Conservation (phyloP, 78 protist species). For the Dictyostelium intermedium region DNA sequence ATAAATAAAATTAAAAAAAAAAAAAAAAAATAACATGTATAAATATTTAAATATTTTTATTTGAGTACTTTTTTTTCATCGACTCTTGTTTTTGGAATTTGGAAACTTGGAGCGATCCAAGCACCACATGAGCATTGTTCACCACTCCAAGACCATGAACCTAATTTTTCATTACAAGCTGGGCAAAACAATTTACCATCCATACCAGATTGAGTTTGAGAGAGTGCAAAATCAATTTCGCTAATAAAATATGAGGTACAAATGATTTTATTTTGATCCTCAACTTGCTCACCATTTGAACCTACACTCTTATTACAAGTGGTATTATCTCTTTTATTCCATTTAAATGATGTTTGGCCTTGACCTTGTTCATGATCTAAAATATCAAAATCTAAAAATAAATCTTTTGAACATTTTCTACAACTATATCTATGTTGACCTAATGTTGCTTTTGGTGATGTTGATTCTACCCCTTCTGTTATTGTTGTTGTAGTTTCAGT, state of each 20-base stretch:
- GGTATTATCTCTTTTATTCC: slow-evolving; percentile 25
- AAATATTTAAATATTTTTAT: not conserved
- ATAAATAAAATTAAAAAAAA: no score
- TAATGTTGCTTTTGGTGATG: not conserved
- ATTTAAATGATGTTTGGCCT: slow-evolving; percentile 51
- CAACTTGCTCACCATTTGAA: not conserved
- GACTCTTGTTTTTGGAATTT: slow-evolving; percentile 55
- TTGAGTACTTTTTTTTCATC: slow-evolving; percentile 43
- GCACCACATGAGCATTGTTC: slow-evolving; percentile 61
- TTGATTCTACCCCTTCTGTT: not conserved
- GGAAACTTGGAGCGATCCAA: slow-evolving; percentile 56
- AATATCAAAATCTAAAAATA: slow-evolving; percentile 32
- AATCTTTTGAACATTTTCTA: slow-evolving; percentile 40
- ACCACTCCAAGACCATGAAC: slow-evolving; percentile 68
- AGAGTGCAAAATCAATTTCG: slow-evolving; percentile 16
- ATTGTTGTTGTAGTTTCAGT: not conserved
- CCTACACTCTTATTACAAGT: not conserved
- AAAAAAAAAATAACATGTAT: no score
- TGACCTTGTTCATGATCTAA: slow-evolving; percentile 35
- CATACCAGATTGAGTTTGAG: not conserved
- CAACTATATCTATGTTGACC: slow-evolving; percentile 45
- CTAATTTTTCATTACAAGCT: slow-evolving; percentile 49
- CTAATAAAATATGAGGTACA: slow-evolving; percentile 28
- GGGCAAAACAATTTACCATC: slow-evolving; percentile 33
- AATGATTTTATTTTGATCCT: not conserved